phyloP scores from a whole-genome alignment of 306 rosid genomes.

The Lotus japonicus region DNA sequence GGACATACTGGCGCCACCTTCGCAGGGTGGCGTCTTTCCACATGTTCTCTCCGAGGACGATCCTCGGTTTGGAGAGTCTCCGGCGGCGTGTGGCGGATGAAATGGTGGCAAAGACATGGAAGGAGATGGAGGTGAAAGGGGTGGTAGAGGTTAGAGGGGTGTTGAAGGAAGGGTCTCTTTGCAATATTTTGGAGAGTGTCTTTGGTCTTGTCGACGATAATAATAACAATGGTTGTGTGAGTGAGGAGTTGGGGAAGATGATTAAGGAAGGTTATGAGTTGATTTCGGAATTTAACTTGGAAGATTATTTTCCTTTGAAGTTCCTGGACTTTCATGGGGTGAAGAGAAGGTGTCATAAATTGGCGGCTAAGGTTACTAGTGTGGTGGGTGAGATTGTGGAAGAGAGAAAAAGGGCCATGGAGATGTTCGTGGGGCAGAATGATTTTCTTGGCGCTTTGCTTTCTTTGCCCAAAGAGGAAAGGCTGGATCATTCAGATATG shows the following conservation, averaged over 20 bases:
- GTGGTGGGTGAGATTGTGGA: slow-evolving; percentile 53
- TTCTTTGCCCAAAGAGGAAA: slow-evolving; percentile 57
- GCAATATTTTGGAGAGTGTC: slow-evolving; percentile 66
- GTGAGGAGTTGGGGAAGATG: slow-evolving; percentile 38
- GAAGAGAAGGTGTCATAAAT: slow-evolving; percentile 59
- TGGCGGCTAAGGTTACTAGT: slow-evolving; percentile 47
- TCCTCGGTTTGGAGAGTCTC: slow-evolving; percentile 42
- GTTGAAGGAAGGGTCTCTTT: slow-evolving; percentile 59
- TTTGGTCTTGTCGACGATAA: slow-evolving; percentile 34
- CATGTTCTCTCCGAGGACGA: slow-evolving; percentile 71
- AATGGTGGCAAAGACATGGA: slow-evolving; percentile 36
- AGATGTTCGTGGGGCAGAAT: slow-evolving; percentile 21
- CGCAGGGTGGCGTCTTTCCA: slow-evolving; percentile 55
- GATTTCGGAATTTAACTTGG: slow-evolving; percentile 52
- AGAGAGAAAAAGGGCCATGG: slow-evolving; percentile 29
- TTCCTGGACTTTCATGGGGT: slow-evolving; percentile 78
- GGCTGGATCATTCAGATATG: slow-evolving; percentile 53
- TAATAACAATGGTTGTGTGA: neutral
- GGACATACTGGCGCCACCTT: slow-evolving; percentile 66
- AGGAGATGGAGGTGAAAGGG: slow-evolving; percentile 41
- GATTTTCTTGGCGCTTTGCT: slow-evolving; percentile 74
- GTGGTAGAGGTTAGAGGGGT: slow-evolving; percentile 44
- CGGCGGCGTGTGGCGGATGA: slow-evolving; percentile 36
- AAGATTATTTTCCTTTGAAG: slow-evolving; percentile 60
- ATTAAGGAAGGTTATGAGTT: slow-evolving; percentile 76